Conservation (phyloP, 352 stramenopile genomes). For the Pythium scleroteichum region DNA sequence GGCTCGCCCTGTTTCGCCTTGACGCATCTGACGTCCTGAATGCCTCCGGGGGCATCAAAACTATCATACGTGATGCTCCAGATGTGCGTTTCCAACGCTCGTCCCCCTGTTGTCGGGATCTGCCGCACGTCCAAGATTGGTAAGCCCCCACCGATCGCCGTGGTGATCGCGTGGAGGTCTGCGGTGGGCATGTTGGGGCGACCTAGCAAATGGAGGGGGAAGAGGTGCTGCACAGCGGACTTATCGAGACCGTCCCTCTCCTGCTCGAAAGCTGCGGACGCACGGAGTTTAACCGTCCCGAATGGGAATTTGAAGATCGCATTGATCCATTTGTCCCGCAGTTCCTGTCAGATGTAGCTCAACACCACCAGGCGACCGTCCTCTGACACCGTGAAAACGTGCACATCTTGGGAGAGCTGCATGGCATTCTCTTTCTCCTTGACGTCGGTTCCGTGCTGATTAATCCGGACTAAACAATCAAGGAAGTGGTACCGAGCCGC, state of each 20-base stretch:
- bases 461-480: background rate
- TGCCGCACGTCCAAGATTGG: too few relatives aligned
- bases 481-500: constrained; percentile 19
- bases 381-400: constrained; percentile 4
- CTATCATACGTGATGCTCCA: too few relatives aligned
- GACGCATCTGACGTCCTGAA: too few relatives aligned
- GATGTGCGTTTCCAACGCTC: too few relatives aligned
- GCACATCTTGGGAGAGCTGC: constrained; percentile 1
- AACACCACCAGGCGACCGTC: constrained; percentile 9
- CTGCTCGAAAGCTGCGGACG: background rate
- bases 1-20: too few relatives aligned
- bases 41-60: too few relatives aligned
- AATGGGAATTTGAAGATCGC: constrained; percentile 9
- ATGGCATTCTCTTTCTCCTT: background rate
- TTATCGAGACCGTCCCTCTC: background rate
- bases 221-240: too few relatives aligned
- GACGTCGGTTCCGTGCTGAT: background rate
- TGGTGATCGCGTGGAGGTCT: too few relatives aligned
- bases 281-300: background rate
- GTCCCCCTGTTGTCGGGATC: too few relatives aligned
- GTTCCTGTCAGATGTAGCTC: constrained; percentile 1
- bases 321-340: constrained; percentile 5
- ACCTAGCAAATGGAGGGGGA: too few relatives aligned
- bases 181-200: background rate
- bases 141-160: too few relatives aligned